A percentile compares a stretch with the other conserved stretches of the same genome.
Evolutionary conservation across 2,329 filamentous ascomycete genomes (phyloP).

Genomic region (Colletotrichum tropicale): DNA sequence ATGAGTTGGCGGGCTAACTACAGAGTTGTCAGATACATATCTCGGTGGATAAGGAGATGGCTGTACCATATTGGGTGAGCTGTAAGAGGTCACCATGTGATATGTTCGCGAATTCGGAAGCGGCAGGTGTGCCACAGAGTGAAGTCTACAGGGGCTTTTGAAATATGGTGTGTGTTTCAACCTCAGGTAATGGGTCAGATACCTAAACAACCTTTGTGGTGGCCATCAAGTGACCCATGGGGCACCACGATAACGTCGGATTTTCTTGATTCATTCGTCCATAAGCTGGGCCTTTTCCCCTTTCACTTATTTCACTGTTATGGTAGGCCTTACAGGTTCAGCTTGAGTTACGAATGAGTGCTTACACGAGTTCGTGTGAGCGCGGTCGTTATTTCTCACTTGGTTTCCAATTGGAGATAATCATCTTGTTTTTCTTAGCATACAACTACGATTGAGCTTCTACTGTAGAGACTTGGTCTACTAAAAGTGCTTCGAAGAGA

Average conservation of each 20-base stretch:
- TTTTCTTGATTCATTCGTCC: not conserved
- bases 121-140: not conserved
- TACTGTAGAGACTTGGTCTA: not conserved
- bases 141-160: not conserved
- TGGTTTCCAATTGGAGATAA: not conserved
- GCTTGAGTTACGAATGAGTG: not conserved
- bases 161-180: not conserved
- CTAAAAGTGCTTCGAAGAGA: not conserved
- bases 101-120: not conserved
- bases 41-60: not conserved
- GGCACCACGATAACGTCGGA: not conserved
- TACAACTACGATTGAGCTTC: not conserved
- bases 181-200: not conserved
- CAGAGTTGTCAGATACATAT: not conserved
- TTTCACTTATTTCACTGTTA: not conserved
- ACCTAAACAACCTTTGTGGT: not conserved
- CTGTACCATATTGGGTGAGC: not conserved
- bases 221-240: not conserved
- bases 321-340: not conserved
- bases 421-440: not conserved
- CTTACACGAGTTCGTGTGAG: not conserved
- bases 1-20: not conserved
- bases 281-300: not conserved
- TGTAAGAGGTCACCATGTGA: not conserved
- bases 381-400: not conserved